Conservation (phyloP, 345 rosid species). For the Pseudoturritis turrita region DNA sequence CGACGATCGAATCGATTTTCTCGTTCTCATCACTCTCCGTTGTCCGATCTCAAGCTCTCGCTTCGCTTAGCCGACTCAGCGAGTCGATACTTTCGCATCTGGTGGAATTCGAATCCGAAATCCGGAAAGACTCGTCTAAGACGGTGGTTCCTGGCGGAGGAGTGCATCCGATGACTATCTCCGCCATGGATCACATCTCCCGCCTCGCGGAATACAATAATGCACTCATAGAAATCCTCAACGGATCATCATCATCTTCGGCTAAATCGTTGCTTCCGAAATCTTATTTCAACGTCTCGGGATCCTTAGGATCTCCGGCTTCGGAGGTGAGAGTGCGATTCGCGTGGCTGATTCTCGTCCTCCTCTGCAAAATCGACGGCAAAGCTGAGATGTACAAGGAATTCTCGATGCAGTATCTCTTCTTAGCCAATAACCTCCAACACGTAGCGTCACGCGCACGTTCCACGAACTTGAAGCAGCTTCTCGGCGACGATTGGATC, state of each 20-base stretch:
- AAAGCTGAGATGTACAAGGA: constrained; percentile 59
- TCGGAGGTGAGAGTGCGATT: constrained; percentile 39
- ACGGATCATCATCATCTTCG: constrained; percentile 35
- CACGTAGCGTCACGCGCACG: constrained; percentile 44
- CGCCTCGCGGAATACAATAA: constrained; percentile 52
- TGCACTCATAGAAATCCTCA: constrained; percentile 37
- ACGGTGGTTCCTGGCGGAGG: constrained; percentile 41
- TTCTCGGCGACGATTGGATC: constrained; percentile 70
- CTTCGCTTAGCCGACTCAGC: constrained; percentile 43
- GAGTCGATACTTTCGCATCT: constrained; percentile 41
- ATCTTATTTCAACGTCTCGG: constrained; percentile 35
- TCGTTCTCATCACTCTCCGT: constrained; percentile 38
- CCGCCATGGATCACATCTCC: constrained; percentile 48
- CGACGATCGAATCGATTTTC: constrained; percentile 48
- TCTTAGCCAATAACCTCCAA: constrained; percentile 68
- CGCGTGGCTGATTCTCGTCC: constrained; percentile 55
- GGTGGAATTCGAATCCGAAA: constrained; percentile 41
- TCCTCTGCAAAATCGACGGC: constrained; percentile 63
- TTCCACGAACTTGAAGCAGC: constrained; percentile 39
- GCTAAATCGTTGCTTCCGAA: constrained; percentile 35
- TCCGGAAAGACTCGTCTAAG: constrained; percentile 56
- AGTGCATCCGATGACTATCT: constrained; percentile 46
- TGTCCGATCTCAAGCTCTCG: constrained; percentile 46
- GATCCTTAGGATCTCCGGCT: constrained; percentile 10
- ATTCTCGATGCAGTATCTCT: constrained; percentile 48